These are phyloP conservation scores for Colletotrichum falcatum DNA, from an alignment of 2,329 filamentous ascomycete species.

Conservation along the genomic window DNA sequence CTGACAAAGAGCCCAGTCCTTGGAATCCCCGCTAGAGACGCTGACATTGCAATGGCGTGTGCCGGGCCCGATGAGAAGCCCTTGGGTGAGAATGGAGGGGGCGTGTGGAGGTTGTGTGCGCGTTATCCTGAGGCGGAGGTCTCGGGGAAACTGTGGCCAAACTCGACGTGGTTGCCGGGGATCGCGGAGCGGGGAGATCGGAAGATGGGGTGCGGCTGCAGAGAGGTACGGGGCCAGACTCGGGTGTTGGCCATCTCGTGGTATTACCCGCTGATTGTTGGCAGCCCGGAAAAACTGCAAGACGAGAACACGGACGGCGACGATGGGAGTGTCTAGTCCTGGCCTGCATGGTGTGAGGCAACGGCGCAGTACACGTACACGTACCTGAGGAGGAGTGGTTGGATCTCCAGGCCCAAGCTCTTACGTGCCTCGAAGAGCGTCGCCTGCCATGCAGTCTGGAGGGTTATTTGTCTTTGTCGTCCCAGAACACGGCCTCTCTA, in stretches of 20 bases:
- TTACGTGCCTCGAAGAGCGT: conserved; percentile 10
- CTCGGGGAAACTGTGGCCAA: conserved; percentile 2
- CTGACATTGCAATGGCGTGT: neutral
- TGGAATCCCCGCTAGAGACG: neutral
- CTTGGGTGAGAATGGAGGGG: neutral
- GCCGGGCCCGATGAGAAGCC: neutral
- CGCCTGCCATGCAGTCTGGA: conserved; percentile 8
- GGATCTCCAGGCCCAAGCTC: conserved; percentile 4
- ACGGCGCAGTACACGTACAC: conserved; percentile 14
- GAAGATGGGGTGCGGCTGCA: neutral
- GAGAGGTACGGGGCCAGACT: neutral
- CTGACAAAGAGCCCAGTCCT: neutral
- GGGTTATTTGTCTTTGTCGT: neutral
- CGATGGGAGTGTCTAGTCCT: conserved; percentile 33
- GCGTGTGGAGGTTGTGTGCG: conserved; percentile 21
- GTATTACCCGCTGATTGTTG: conserved; percentile 16
- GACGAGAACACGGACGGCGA: conserved; percentile 22
- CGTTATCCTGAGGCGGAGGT: conserved; percentile 11
- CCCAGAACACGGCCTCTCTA: conserved; percentile 7
- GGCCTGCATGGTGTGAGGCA: conserved; percentile 37
- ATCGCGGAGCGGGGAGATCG: neutral
- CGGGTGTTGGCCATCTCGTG: conserved; percentile 31
- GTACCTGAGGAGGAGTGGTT: conserved; percentile 11
- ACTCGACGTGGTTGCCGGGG: conserved; percentile 22
- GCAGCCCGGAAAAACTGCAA: conserved; percentile 23